A percentile compares a stretch with the other conserved stretches of the same genome.
Evolutionary conservation across 495 filamentous ascomycete genomes (phyloP).

Genomic region (Penicillium coprophilum): DNA sequence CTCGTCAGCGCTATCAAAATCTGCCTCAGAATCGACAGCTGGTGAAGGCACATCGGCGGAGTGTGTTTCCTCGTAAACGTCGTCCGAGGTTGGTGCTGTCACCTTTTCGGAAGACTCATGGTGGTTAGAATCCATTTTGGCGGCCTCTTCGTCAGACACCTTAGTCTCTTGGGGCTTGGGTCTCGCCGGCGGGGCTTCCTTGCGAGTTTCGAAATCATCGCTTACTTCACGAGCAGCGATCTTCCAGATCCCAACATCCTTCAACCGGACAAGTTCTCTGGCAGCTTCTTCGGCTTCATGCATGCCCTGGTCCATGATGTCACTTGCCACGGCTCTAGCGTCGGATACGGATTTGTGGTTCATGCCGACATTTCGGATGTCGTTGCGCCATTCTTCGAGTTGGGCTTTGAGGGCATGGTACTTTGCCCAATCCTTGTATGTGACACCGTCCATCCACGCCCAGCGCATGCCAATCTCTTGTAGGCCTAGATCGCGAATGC

Average conservation of each 20-base stretch:
- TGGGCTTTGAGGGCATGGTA: constrained; percentile 83
- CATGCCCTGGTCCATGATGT: constrained; percentile 77
- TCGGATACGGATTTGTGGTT: constrained; percentile 69
- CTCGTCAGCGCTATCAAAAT: background rate
- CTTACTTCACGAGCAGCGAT: constrained; percentile 70
- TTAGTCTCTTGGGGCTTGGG: constrained; percentile 44
- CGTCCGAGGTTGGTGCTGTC: background rate
- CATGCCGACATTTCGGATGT: constrained; percentile 69
- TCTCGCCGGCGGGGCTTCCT: constrained; percentile 46
- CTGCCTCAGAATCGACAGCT: background rate
- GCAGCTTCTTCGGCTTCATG: constrained; percentile 74
- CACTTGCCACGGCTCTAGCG: constrained; percentile 65
- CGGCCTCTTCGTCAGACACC: constrained; percentile 32
- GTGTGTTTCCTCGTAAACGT: constrained; percentile 4
- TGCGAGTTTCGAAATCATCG: constrained; percentile 68
- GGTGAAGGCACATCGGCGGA: background rate
- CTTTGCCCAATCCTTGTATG: constrained; percentile 93
- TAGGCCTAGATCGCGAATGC: constrained; percentile 81
- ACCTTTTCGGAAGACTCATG: constrained; percentile 19
- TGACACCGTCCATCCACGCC: constrained; percentile 94
- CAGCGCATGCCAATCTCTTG: constrained; percentile 97
- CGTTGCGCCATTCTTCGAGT: constrained; percentile 81
- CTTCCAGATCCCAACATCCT: constrained; percentile 86
- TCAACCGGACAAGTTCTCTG: constrained; percentile 77
- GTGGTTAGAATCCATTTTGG: constrained; percentile 2